Percentiles rank a stretch among this genome's conserved stretches.
phyloP scores from a whole-genome alignment of 2,329 filamentous ascomycete species.

The Penicillium sp. region DNA sequence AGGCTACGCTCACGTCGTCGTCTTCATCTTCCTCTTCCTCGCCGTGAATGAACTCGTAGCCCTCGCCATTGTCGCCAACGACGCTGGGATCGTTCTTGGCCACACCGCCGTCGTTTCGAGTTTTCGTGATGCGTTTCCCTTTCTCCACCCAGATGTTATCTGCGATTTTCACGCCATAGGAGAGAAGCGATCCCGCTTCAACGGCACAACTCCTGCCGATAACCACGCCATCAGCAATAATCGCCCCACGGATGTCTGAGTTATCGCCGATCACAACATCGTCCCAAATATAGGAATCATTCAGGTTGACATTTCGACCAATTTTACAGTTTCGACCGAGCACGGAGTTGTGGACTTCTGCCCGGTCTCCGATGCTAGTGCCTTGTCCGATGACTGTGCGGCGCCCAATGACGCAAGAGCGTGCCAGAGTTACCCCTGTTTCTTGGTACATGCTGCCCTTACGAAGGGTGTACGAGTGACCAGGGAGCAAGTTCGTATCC shows the following conservation, averaged over 20 bases:
- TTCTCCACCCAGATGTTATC: constrained; percentile 46
- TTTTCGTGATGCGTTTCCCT: constrained; percentile 38
- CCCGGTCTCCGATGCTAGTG: constrained; percentile 65
- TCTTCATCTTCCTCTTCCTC: constrained; percentile 55
- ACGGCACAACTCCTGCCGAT: constrained; percentile 65
- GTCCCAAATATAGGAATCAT: constrained; percentile 82
- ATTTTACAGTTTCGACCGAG: constrained; percentile 80
- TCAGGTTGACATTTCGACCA: constrained; percentile 70
- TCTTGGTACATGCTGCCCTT: constrained; percentile 69
- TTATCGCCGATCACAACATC: constrained; percentile 68
- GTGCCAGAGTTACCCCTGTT: constrained; percentile 63
- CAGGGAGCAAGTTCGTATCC: constrained; percentile 72
- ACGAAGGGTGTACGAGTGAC: constrained; percentile 64
- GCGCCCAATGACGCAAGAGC: constrained; percentile 60
- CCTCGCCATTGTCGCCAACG: constrained; percentile 52
- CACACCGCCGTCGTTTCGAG: constrained; percentile 38
- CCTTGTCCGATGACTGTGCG: constrained; percentile 67
- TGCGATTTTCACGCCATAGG: constrained; percentile 64
- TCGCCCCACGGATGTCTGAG: constrained; percentile 58
- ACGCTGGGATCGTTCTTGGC: constrained; percentile 43
- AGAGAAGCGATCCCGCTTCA: constrained; percentile 65
- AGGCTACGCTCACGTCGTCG: constrained; percentile 55
- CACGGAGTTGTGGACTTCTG: constrained; percentile 62
- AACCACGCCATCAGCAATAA: constrained; percentile 64
- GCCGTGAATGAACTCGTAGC: constrained; percentile 57